These are phyloP conservation scores for Colletotrichum caudatum DNA, from an alignment of 2,329 filamentous ascomycete species.

Conservation along the genomic window DNA sequence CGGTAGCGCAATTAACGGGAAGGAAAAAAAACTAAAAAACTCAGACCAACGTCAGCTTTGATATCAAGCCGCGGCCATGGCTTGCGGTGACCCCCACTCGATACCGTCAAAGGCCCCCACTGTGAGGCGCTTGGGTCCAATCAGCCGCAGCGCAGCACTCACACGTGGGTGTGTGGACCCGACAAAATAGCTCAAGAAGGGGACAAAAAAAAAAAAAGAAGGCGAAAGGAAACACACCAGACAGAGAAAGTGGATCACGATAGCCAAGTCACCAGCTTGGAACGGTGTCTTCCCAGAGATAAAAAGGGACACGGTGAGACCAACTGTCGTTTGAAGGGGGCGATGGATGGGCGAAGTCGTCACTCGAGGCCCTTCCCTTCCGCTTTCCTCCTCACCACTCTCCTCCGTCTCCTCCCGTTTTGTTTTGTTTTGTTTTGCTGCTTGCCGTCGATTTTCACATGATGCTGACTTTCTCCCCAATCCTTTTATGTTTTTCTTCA, in stretches of 20 bases:
- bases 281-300: constrained; percentile 29
- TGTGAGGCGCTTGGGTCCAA: constrained; percentile 37
- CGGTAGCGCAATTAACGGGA: not conserved
- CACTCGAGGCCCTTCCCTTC: not conserved
- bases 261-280: constrained; percentile 27
- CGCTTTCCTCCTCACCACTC: not conserved
- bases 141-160: constrained; percentile 37
- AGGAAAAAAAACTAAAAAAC: not conserved
- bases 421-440: constrained; percentile 1
- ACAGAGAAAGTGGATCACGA: constrained; percentile 35
- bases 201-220: not conserved
- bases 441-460: constrained; percentile 19
- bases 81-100: constrained; percentile 43
- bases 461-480: not conserved
- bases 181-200: constrained; percentile 31
- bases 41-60: constrained; percentile 32
- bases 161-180: constrained; percentile 44
- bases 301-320: constrained; percentile 40
- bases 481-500: not conserved
- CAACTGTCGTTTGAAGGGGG: not conserved
- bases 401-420: not conserved
- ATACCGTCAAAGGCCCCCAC: constrained; percentile 39
- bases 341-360: not conserved
- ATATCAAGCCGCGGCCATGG: constrained; percentile 41
- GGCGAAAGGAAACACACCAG: not conserved